phyloP scores from a whole-genome alignment of 805 yeast genomes.

The Brettanomyces custersianus region DNA sequence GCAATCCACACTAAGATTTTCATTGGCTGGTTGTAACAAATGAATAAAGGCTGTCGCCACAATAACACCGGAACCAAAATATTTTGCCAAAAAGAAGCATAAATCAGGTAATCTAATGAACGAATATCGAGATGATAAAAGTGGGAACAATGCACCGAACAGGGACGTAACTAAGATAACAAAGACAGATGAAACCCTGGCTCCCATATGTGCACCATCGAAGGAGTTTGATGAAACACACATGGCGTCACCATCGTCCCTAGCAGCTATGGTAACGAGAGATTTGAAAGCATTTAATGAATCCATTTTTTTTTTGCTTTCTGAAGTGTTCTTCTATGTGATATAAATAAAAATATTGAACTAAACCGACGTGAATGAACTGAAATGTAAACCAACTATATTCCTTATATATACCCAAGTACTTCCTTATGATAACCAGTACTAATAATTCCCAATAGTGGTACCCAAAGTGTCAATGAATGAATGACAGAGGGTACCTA shows the following conservation, averaged over 20 bases:
- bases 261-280: slow-evolving; percentile 2
- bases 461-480: no score
- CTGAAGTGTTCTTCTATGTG: no score
- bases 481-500: no score
- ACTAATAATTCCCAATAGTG: no score
- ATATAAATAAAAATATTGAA: no score
- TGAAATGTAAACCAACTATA: no score
- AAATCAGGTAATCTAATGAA: slow-evolving; percentile 49
- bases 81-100: slow-evolving; percentile 62
- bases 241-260: slow-evolving; percentile 8
- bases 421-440: no score
- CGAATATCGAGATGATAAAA: slow-evolving; percentile 50
- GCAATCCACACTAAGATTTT: slow-evolving; percentile 46
- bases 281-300: not conserved
- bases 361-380: no score
- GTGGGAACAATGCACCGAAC: slow-evolving; percentile 54
- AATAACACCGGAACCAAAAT: slow-evolving; percentile 79
- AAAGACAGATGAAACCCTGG: slow-evolving; percentile 53
- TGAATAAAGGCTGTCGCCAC: slow-evolving; percentile 77
- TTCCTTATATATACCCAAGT: no score
- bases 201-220: slow-evolving; percentile 26
- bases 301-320: no score
- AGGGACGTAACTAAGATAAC: slow-evolving; percentile 51
- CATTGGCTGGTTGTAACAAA: slow-evolving; percentile 60
- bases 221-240: slow-evolving; percentile 14